Percentiles rank a stretch among this genome's conserved stretches.
Evolutionary conservation across 495 filamentous ascomycete genomes (phyloP).

Genomic region (Viridothelium virens): DNA sequence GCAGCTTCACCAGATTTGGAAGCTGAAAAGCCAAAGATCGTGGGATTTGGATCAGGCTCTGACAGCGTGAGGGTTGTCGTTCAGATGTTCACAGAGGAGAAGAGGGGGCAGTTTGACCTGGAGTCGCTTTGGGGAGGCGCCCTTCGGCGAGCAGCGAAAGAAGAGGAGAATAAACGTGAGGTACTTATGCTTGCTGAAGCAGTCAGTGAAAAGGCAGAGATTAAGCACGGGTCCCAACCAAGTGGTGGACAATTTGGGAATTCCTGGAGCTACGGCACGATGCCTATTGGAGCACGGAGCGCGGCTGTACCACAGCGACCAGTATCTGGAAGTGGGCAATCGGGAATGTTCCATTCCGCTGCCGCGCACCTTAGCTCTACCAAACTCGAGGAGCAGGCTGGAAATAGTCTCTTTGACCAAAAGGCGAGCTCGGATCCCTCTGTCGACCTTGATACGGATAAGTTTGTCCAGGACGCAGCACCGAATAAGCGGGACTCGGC

Average conservation of each 20-base stretch:
- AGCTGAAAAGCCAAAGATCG: slow-evolving; percentile 42
- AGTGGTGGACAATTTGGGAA: not conserved
- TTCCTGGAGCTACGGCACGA: not conserved
- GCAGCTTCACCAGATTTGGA: slow-evolving; percentile 34
- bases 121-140: slow-evolving; percentile 67
- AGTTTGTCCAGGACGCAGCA: not conserved
- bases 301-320: not conserved
- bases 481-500: not conserved
- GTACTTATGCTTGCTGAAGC: not conserved
- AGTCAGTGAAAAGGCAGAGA: not conserved
- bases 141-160: slow-evolving; percentile 39
- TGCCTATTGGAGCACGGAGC: not conserved
- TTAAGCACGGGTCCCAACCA: not conserved
- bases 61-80: slow-evolving; percentile 64
- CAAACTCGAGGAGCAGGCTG: not conserved
- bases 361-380: no score
- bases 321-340: not conserved
- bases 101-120: slow-evolving; percentile 73
- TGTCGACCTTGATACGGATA: not conserved
- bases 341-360: not conserved
- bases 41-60: slow-evolving; percentile 63
- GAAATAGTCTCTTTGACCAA: not conserved
- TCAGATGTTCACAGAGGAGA: slow-evolving; percentile 82
- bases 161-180: slow-evolving; percentile 21
- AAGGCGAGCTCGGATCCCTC: not conserved